phyloP scores from a whole-genome alignment of 2,329 filamentous ascomycete genomes.

The Penicillium fuscoglaucum region DNA sequence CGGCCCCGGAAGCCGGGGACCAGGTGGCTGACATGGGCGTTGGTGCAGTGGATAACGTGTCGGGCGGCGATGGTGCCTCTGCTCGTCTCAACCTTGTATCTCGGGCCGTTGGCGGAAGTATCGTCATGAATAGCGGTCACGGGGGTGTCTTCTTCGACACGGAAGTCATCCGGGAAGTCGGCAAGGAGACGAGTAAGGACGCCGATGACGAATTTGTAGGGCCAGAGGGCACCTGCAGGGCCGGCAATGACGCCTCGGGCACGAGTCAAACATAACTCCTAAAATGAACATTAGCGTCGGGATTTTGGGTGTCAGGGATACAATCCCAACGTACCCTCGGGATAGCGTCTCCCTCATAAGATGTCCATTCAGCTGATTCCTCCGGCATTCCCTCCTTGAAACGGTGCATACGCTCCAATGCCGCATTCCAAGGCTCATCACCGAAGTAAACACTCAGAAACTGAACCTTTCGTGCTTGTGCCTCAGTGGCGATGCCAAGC shows the following conservation, averaged over 20 bases:
- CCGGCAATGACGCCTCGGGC: constrained; percentile 29
- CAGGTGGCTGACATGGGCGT: constrained; percentile 55
- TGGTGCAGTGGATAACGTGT: constrained; percentile 61
- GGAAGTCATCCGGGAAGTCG: constrained; percentile 39
- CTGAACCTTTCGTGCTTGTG: constrained; percentile 29
- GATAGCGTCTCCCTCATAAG: constrained; percentile 25
- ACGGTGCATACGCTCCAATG: constrained; percentile 21
- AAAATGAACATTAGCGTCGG: neutral
- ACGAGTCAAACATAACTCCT: constrained; percentile 27
- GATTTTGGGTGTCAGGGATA: neutral
- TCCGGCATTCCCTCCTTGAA: constrained; percentile 31
- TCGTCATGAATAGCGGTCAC: constrained; percentile 16
- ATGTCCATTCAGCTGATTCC: constrained; percentile 29
- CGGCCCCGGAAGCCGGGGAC: constrained; percentile 47
- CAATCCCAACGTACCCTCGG: constrained; percentile 16
- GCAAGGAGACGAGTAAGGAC: constrained; percentile 19
- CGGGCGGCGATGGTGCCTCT: constrained; percentile 49
- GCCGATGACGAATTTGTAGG: constrained; percentile 34
- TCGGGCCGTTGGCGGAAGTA: neutral
- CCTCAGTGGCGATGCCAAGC: constrained; percentile 21
- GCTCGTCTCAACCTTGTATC: constrained; percentile 48
- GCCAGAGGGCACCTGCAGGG: constrained; percentile 35
- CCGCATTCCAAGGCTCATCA: constrained; percentile 24
- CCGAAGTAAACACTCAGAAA: constrained; percentile 33
- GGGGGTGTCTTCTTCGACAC: constrained; percentile 24